Evolutionary conservation across 2,329 filamentous ascomycete genomes (phyloP).

Genomic region (Fonsecaea pugnacius): DNA sequence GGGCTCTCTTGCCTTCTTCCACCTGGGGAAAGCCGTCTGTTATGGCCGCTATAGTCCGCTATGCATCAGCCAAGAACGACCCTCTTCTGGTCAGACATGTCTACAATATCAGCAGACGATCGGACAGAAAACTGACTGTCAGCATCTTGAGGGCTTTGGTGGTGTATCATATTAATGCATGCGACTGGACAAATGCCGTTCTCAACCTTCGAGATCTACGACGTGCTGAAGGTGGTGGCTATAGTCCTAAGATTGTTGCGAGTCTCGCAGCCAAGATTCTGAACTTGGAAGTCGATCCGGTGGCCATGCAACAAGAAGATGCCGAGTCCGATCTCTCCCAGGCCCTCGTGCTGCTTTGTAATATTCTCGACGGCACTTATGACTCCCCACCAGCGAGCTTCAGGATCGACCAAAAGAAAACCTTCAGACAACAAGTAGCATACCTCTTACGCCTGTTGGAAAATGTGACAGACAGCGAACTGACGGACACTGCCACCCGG

Average conservation of each 20-base stretch:
- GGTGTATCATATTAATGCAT: slow-evolving; percentile 23
- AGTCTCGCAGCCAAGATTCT: slow-evolving; percentile 43
- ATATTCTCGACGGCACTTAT: slow-evolving; percentile 32
- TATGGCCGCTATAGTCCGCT: slow-evolving; percentile 59
- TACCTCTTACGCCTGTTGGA: slow-evolving; percentile 33
- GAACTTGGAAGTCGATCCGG: slow-evolving; percentile 25
- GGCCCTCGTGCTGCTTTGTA: slow-evolving; percentile 23
- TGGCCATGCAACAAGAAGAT: slow-evolving; percentile 4
- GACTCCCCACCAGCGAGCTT: slow-evolving; percentile 27
- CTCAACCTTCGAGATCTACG: slow-evolving; percentile 25
- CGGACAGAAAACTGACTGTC: slow-evolving; percentile 27
- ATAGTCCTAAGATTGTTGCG: slow-evolving; percentile 40
- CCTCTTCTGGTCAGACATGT: slow-evolving; percentile 36
- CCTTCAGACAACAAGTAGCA: slow-evolving; percentile 34
- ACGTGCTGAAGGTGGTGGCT: slow-evolving; percentile 36
- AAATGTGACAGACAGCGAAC: slow-evolving; percentile 20
- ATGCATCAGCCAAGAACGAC: slow-evolving; percentile 56
- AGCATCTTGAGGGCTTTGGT: slow-evolving; percentile 31
- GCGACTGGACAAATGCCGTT: slow-evolving; percentile 29
- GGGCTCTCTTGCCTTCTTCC: slow-evolving; percentile 54
- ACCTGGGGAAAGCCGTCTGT: slow-evolving; percentile 55
- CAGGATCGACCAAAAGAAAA: slow-evolving; percentile 22
- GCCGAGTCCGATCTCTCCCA: slow-evolving; percentile 15
- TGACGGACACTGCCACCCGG: slow-evolving; percentile 17
- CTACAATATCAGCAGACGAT: slow-evolving; percentile 2